These are phyloP conservation scores for Scheffersomyces coipomensis DNA, from an alignment of 805 yeast genomes.

Conservation along the genomic window DNA sequence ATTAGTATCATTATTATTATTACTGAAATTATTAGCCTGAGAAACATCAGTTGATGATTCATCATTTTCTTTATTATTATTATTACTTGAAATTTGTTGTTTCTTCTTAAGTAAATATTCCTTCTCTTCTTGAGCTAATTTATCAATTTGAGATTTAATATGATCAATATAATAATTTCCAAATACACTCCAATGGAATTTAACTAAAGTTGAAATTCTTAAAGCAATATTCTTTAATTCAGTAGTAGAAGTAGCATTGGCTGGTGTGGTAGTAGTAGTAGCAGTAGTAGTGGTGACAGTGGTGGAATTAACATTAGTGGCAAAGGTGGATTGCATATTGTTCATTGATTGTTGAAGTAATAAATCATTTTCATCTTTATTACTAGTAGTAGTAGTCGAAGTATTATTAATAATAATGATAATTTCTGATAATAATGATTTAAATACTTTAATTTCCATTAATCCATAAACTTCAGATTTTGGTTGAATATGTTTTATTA, in stretches of 20 bases:
- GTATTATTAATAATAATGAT: constrained; percentile 2
- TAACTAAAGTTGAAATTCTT: constrained; percentile 62
- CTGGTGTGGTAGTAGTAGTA: constrained; percentile 1
- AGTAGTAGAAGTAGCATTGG: not conserved
- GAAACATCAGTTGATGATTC: too few species aligned
- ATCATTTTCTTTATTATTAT: too few species aligned
- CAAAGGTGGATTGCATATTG: not conserved
- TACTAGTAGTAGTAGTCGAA: too few species aligned
- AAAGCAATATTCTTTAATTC: constrained; percentile 60
- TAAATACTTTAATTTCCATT: constrained; percentile 66
- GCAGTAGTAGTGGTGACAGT: constrained; percentile 6
- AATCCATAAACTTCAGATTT: constrained; percentile 71
- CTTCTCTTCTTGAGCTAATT: constrained; percentile 2
- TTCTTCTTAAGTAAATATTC: not conserved
- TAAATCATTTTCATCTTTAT: constrained; percentile 7
- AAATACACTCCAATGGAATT: constrained; percentile 83
- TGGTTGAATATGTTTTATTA: constrained; percentile 84
- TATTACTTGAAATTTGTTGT: too few species aligned
- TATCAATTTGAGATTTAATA: constrained; percentile 8
- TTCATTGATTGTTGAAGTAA: constrained; percentile 1
- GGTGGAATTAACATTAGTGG: not conserved
- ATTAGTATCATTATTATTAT: too few species aligned
- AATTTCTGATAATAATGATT: constrained; percentile 34
- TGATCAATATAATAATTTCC: constrained; percentile 61
- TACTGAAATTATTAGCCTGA: too few species aligned